Conservation (phyloP, 2,329 filamentous ascomycete genomes). For the Herpotrichia juniperi region DNA sequence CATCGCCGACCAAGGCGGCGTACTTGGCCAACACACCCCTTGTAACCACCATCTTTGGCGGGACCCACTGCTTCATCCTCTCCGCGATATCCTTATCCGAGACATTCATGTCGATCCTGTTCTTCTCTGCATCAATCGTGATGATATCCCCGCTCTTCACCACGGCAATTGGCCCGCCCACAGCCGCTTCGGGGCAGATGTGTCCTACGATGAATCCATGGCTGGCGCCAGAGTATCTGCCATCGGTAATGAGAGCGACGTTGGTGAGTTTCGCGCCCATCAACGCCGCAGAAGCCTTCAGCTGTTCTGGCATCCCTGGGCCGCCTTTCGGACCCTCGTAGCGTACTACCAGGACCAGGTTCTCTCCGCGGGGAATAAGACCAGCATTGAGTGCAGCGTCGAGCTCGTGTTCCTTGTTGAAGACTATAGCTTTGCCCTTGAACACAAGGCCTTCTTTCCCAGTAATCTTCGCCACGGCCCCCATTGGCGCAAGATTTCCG, state of each 20-base stretch:
- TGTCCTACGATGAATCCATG: constrained; percentile 96
- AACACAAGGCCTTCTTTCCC: constrained; percentile 90
- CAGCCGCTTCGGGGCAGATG: constrained; percentile 87
- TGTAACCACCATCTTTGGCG: constrained; percentile 74
- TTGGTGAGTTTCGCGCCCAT: constrained; percentile 91
- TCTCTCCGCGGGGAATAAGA: constrained; percentile 74
- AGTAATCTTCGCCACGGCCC: constrained; percentile 94
- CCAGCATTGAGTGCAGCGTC: constrained; percentile 75
- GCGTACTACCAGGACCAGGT: constrained; percentile 86
- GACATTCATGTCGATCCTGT: constrained; percentile 74
- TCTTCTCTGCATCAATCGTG: constrained; percentile 83
- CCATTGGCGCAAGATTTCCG: constrained; percentile 86
- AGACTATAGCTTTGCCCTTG: constrained; percentile 80
- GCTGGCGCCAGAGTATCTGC: constrained; percentile 83
- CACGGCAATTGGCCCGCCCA: constrained; percentile 85
- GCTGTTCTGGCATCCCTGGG: constrained; percentile 94
- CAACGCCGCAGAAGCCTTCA: constrained; percentile 85
- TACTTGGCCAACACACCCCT: constrained; percentile 91
- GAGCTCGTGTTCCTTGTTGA: constrained; percentile 83
- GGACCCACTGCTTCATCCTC: constrained; percentile 70
- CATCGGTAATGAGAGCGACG: constrained; percentile 90
- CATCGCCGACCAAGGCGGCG: constrained; percentile 84
- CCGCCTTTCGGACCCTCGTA: constrained; percentile 95
- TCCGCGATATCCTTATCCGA: constrained; percentile 71
- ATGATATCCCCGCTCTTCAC: constrained; percentile 81